Percentiles rank a stretch among this genome's conserved stretches.
Conservation (phyloP, 106 monocot genomes). For the Xerophyta viscosa region DNA sequence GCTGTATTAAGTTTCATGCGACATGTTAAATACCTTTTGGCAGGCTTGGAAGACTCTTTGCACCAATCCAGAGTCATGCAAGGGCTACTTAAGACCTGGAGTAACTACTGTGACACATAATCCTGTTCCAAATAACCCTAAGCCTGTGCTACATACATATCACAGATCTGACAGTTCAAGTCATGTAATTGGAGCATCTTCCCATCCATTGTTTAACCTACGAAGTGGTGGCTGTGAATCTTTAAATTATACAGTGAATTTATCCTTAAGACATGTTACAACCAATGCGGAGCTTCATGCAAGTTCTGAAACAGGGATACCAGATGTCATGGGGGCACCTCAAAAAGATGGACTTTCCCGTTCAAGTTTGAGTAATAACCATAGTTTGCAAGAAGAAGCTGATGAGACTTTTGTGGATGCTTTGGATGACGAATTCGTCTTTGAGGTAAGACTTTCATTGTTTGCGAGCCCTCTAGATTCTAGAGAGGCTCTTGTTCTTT, state of each 20-base stretch:
- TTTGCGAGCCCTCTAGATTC: too few species aligned
- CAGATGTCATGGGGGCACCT: conserved; percentile 15
- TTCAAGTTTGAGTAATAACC: conserved; percentile 7
- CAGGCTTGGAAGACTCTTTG: conserved; percentile 83
- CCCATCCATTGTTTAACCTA: conserved; percentile 7
- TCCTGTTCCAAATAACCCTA: conserved; percentile 9
- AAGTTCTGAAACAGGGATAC: conserved; percentile 11
- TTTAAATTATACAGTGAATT: conserved; percentile 7
- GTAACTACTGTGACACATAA: conserved; percentile 32
- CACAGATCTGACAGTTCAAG: conserved; percentile 6
- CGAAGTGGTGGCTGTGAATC: conserved; percentile 1
- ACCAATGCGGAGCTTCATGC: conserved; percentile 9
- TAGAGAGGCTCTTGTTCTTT: too few species aligned
- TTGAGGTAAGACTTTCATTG: conserved; percentile 32
- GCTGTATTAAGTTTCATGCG: neutral
- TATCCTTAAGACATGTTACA: conserved; percentile 2
- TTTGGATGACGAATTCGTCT: conserved; percentile 64
- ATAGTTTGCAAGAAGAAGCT: conserved; percentile 1
- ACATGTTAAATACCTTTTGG: neutral
- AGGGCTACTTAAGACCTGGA: conserved; percentile 68
- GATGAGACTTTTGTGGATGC: conserved; percentile 36
- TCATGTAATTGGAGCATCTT: conserved; percentile 7
- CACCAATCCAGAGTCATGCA: conserved; percentile 24
- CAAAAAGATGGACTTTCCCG: conserved; percentile 4
- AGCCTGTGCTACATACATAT: conserved; percentile 6